Evolutionary conservation across 2,329 filamentous ascomycete species (phyloP), one percentile per base, ranked within the genome.

Genomic region (Alternaria sp.): DNA sequence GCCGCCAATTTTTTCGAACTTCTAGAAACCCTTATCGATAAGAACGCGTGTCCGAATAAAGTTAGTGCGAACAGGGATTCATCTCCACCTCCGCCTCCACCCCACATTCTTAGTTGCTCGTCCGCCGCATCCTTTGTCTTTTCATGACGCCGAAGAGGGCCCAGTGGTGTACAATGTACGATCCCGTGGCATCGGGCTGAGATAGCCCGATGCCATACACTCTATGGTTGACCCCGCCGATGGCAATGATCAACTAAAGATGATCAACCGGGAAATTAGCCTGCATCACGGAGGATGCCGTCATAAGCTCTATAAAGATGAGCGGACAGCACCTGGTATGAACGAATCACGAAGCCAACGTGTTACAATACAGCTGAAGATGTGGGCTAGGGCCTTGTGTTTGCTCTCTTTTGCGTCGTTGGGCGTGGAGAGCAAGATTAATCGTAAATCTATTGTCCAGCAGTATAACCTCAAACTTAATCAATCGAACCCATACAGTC

Each of bases 391-490:
- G 22, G 30, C 32, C 11, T 18, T 64, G 8, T 50, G 62, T n/a
- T 27, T 66, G 30, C 48, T 65, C 10, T 41, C 30, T 32, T 9
- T 58, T 27, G 36, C 40, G 9, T 49, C 34, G 18, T n/a, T 52
- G 18, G 16, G 51, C 11, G 63, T 43, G 25, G 52, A 68, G 22
- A 45, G 65, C 44, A 66, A 60, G 20, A 76, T 78, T 48, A 65
- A 77, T 60, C 74, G 75, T 54, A 61, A 73, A 50, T 54, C 67
- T 9, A 70, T 77, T 25, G 67, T 77, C 12, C 68, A 66, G 22
- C 64, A 60, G 9, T 85, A 84, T 72, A 86, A 85, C 57, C 80
- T 84, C 34, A 76, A 69, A 46, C 82, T 84, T 18, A 85, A 81
- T 73, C 78, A 77, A 41, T 84, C 81, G 59, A 84, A 84, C 3